Base-by-base conservation (phyloP, 2,329 filamentous ascomycete species). In the Scytalidium sp. region DNA sequence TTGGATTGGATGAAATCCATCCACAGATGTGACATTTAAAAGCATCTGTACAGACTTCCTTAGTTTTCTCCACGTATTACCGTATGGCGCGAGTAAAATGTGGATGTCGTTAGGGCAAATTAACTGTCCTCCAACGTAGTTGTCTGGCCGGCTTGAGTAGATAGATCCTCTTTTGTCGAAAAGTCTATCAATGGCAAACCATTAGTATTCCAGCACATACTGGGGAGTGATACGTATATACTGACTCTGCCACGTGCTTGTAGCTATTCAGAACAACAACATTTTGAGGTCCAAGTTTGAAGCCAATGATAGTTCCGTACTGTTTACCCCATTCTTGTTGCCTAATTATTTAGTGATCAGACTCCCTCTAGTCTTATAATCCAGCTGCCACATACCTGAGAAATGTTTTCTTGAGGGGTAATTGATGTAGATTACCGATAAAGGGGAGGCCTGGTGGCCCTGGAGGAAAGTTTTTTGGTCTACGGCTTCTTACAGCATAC, bases 1-100 rank as follows among this genome's bases (percentile, higher is more conserved):
- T 62, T 66, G 45, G 53, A 58, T 6, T 11, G 41, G 53, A 11
- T 56, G 56, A 45, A 62, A 62, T 10, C 50, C 45, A 10, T 50
- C 55, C 41, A 69, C 64, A 43, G 58, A 68, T 39, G 66, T 66
- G 50, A 67, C 67, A 19, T 64, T 64, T 50, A 75, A 73, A 25
- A 61, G 63, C 44, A 60, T 67, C 49, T 75, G 73, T 15, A 75
- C 59, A 20, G 73, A 59, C 43, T 65, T 67, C 29, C 73, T 67
- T 50, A 75, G 73, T 50, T 69, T 56, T 17, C 64, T 63, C 62
- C 65, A 71, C 48, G 60, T 61, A 4, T 72, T 57, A 51, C 25
- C 13, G 13, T 29, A 29, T 8, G 25, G 25, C 25, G 13, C 13
- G 8, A 29, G 13, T 8, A 29, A 13, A 13, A 29, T 7, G 25